These are phyloP conservation scores for Chlorella vulgaris DNA, from an alignment of 139 green algal species.

Conservation along the genomic window DNA sequence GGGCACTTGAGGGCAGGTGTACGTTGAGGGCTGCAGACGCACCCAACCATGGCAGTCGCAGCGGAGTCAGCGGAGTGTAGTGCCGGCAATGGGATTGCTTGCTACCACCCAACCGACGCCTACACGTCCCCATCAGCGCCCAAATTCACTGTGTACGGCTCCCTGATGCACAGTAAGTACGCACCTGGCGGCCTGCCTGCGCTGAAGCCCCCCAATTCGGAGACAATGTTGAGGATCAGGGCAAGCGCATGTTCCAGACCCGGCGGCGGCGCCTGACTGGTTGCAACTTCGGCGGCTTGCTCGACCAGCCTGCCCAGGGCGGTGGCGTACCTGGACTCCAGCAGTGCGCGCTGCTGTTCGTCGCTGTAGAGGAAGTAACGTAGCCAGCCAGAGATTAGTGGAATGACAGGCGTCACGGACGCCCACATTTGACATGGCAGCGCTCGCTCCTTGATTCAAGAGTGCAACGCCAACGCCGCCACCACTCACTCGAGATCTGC, in stretches of 20 bases:
- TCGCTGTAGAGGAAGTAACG: not conserved
- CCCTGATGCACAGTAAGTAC: too few relatives aligned
- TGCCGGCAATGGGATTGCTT: too few relatives aligned
- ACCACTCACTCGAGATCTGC: not conserved
- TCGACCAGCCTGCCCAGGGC: constrained; percentile 1
- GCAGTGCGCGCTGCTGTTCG: not conserved
- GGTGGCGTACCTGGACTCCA: not conserved
- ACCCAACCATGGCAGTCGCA: too few relatives aligned
- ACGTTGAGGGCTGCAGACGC: too few relatives aligned
- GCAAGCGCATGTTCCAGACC: not conserved
- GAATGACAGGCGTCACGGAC: too few relatives aligned
- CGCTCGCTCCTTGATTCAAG: not conserved
- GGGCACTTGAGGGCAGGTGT: not conserved
- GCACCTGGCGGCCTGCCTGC: too few relatives aligned
- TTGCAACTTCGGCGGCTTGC: not conserved
- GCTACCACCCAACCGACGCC: too few relatives aligned
- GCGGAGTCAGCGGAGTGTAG: not conserved
- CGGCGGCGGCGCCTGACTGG: not conserved
- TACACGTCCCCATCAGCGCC: too few relatives aligned
- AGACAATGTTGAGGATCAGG: not conserved
- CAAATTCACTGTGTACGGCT: too few relatives aligned
- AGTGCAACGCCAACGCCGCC: not conserved
- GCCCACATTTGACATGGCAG: too few relatives aligned
- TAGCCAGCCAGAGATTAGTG: not conserved
- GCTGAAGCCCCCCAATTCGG: not conserved